A percentile compares a stretch with the other conserved stretches of the same genome.
Conservation (phyloP, 495 filamentous ascomycete genomes). For the Entonaema liquescens region DNA sequence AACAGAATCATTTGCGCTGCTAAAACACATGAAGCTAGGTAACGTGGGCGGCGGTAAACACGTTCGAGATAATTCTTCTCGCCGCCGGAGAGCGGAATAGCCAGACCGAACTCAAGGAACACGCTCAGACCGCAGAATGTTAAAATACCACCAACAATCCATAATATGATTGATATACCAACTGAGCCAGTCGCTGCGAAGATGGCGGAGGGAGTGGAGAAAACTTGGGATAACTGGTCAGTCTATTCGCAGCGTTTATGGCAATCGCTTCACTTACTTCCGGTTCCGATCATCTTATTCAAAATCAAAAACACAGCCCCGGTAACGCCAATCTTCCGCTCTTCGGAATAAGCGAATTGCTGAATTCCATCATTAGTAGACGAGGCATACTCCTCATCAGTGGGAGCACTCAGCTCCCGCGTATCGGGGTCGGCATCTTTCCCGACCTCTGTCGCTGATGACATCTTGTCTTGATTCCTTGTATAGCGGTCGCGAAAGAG, state of each 20-base stretch:
- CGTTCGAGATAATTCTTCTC: constrained; percentile 76
- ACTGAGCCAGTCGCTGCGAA: constrained; percentile 59
- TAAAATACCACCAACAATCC: constrained; percentile 51
- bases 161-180: constrained; percentile 49
- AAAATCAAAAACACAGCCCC: constrained; percentile 63
- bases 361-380: constrained; percentile 46
- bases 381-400: constrained; percentile 36
- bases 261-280: constrained; percentile 47
- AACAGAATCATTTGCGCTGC: constrained; percentile 66
- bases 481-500: neutral
- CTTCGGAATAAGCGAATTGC: constrained; percentile 54
- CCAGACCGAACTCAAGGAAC: constrained; percentile 61
- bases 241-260: neutral
- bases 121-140: constrained; percentile 57
- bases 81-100: constrained; percentile 63
- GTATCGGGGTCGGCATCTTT: constrained; percentile 36
- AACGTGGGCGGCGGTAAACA: constrained; percentile 69
- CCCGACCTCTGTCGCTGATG: constrained; percentile 12
- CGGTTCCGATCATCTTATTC: constrained; percentile 68
- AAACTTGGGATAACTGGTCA: constrained; percentile 46
- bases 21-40: constrained; percentile 70
- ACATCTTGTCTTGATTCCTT: constrained; percentile 19
- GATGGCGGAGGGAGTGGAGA: constrained; percentile 61
- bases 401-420: constrained; percentile 14
- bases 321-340: constrained; percentile 59